Conservation (phyloP, 2,329 filamentous ascomycete genomes). For the Pyrenochaeta sp. region DNA sequence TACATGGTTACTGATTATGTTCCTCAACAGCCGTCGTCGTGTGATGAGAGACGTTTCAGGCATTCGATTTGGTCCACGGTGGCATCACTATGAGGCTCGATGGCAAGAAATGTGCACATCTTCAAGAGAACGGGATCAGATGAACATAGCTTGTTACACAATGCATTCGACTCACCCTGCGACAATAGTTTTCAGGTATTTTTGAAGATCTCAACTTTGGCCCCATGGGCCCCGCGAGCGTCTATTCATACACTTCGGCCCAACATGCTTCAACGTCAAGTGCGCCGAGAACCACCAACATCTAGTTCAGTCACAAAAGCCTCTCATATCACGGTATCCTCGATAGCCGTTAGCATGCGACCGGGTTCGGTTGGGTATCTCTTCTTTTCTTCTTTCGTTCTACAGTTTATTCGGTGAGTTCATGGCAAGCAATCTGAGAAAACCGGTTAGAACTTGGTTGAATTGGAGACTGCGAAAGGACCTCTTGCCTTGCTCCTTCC, state of each 20-base stretch:
- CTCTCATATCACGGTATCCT: constrained; percentile 49
- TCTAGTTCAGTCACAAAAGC: constrained; percentile 44
- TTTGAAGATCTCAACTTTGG: not conserved
- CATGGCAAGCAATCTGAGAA: constrained; percentile 55
- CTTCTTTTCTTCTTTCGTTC: not conserved
- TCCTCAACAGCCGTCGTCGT: too few species aligned
- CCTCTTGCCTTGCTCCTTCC: constrained; percentile 55
- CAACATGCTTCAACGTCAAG: constrained; percentile 11
- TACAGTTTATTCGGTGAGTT: not conserved
- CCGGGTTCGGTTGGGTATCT: constrained; percentile 39
- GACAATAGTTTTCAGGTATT: not conserved
- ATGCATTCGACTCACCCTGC: too few species aligned
- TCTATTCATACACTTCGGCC: not conserved
- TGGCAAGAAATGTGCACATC: too few species aligned
- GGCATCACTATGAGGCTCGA: too few species aligned
- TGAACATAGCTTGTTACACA: too few species aligned
- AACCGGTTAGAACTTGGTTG: constrained; percentile 65
- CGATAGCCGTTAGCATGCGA: constrained; percentile 46
- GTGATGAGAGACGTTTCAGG: too few species aligned
- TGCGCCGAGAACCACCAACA: constrained; percentile 39
- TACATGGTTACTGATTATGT: too few species aligned
- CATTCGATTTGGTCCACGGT: too few species aligned
- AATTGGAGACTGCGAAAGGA: constrained; percentile 64
- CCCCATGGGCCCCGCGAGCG: too few species aligned
- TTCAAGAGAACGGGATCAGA: too few species aligned